A percentile compares a stretch with the other conserved stretches of the same genome.
These are phyloP conservation scores for Leishmania mexicana DNA, from an alignment of 208 protist genomes.

Conservation along the genomic window DNA sequence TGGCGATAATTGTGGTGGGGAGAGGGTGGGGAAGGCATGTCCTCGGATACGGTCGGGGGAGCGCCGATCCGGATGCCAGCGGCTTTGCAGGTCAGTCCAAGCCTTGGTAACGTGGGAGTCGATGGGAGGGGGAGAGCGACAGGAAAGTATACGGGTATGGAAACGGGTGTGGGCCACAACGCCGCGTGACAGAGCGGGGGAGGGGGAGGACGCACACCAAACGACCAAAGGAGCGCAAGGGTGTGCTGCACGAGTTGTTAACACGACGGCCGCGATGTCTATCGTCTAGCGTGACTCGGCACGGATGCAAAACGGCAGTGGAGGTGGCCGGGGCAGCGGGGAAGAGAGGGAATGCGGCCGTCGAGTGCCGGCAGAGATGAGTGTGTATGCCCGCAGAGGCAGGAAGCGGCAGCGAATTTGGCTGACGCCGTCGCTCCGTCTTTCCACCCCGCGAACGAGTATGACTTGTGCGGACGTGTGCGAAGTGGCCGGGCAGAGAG, in stretches of 20 bases:
- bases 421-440: background rate
- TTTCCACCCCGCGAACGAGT: background rate
- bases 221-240: background rate
- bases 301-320: background rate
- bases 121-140: background rate
- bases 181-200: background rate
- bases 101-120: background rate
- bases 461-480: background rate
- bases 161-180: background rate
- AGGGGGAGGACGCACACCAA: background rate
- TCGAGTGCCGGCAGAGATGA: background rate
- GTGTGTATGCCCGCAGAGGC: background rate
- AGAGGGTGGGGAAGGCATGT: conserved; percentile 3
- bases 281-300: background rate
- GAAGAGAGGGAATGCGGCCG: background rate
- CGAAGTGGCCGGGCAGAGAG: background rate
- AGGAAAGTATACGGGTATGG: background rate
- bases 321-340: background rate
- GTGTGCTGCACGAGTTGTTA: background rate
- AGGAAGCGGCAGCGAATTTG: background rate
- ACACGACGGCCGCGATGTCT: background rate
- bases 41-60: background rate
- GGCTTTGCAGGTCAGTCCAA: background rate
- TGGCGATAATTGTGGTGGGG: background rate
- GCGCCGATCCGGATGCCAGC: background rate